Conservation (phyloP, 352 stramenopile species). For the Phytophthora lateralis region DNA sequence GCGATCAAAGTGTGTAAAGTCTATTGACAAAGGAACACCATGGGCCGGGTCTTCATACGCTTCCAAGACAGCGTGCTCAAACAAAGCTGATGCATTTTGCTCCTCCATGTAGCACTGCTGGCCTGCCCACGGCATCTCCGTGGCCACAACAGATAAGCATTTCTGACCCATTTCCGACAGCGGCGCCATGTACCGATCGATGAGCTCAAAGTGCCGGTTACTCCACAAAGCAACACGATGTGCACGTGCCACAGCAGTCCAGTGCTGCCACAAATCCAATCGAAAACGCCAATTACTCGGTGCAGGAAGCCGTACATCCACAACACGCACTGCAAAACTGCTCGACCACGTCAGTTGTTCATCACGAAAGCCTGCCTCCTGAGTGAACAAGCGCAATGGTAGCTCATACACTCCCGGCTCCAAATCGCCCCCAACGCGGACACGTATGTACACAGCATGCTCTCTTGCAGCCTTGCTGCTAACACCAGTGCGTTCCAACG, state of each 20-base stretch:
- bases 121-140: conserved; percentile 78
- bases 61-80: conserved; percentile 67
- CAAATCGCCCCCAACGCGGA: conserved; percentile 44
- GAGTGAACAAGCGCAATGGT: conserved; percentile 68
- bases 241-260: conserved; percentile 58
- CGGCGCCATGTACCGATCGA: conserved; percentile 65
- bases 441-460: conserved; percentile 64
- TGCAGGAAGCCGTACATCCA: conserved; percentile 50
- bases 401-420: conserved; percentile 65
- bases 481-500: conserved; percentile 42
- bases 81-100: conserved; percentile 68
- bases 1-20: conserved; percentile 76
- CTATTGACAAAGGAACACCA: conserved; percentile 46
- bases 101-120: conserved; percentile 82
- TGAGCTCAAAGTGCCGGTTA: conserved; percentile 67
- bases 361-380: conserved; percentile 64
- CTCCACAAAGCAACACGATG: conserved; percentile 67
- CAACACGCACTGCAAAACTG: conserved; percentile 55
- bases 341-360: conserved; percentile 74
- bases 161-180: conserved; percentile 75
- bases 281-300: conserved; percentile 65
- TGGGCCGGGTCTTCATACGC: conserved; percentile 58
- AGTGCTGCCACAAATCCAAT: conserved; percentile 82
- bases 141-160: conserved; percentile 71
- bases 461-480: conserved; percentile 37